phyloP scores from a whole-genome alignment of 805 yeast genomes.

The Saccharomycopsis amapae region DNA sequence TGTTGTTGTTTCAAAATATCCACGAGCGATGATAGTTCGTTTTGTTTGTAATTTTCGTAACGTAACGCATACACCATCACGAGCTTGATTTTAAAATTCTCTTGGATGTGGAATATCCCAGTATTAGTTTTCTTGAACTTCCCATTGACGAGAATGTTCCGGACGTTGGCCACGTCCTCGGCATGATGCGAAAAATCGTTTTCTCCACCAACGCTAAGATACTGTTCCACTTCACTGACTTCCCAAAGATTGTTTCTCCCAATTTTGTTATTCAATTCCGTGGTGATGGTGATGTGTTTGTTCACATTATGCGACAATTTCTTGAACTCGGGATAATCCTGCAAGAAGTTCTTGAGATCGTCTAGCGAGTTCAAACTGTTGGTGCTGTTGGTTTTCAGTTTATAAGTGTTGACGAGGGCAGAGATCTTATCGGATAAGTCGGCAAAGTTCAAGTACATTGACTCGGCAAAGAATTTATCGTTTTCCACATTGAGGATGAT shows the following conservation, averaged over 20 bases:
- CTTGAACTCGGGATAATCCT: slow-evolving; percentile 89
- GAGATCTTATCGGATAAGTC: slow-evolving; percentile 87
- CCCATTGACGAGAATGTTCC: slow-evolving; percentile 41
- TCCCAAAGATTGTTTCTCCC: slow-evolving; percentile 64
- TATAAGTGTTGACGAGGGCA: slow-evolving; percentile 75
- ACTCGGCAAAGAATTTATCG: slow-evolving; percentile 70
- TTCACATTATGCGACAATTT: slow-evolving; percentile 81
- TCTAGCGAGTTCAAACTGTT: slow-evolving; percentile 53
- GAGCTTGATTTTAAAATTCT: slow-evolving; percentile 59
- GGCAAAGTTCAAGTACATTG: slow-evolving; percentile 89
- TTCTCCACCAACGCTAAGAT: slow-evolving; percentile 59
- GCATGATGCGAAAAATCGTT: slow-evolving; percentile 32
- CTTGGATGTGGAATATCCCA: slow-evolving; percentile 34
- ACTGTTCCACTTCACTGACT: slow-evolving; percentile 85
- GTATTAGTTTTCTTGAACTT: slow-evolving; percentile 24
- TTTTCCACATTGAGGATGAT: slow-evolving; percentile 60
- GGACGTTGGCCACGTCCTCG: slow-evolving; percentile 49
- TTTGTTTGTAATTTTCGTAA: slow-evolving; percentile 48
- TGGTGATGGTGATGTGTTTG: slow-evolving; percentile 84
- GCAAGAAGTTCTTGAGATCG: slow-evolving; percentile 87
- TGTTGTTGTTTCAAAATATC: slow-evolving; percentile 33
- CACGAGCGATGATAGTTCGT: slow-evolving; percentile 36
- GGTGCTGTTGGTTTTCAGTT: slow-evolving; percentile 67
- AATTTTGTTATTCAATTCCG: slow-evolving; percentile 76
- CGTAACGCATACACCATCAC: slow-evolving; percentile 68